phyloP scores from a whole-genome alignment of 2,329 filamentous ascomycete species.

The Phyllosticta citrichinensis region DNA sequence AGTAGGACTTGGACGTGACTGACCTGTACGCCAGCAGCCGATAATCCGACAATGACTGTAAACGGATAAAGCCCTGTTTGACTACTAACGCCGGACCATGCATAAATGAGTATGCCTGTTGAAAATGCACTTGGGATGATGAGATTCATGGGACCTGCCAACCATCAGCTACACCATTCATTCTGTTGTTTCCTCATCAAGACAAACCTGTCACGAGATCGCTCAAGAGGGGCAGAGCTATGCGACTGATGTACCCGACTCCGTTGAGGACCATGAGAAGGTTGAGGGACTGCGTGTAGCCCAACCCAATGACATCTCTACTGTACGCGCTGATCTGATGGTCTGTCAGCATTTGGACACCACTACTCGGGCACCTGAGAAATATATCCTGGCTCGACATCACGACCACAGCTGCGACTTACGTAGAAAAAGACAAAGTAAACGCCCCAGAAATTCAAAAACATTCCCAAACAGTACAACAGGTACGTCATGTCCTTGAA shows the following conservation, averaged over 20 bases:
- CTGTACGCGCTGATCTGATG: slow-evolving; percentile 8
- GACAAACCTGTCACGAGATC: slow-evolving; percentile 30
- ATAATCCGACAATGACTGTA: slow-evolving; percentile 22
- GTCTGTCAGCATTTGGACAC: neutral
- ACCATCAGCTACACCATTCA: neutral
- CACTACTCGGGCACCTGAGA: neutral
- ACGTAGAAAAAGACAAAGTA: slow-evolving; percentile 13
- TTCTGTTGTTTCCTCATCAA: neutral
- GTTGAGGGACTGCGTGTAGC: slow-evolving; percentile 42
- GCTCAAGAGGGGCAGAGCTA: slow-evolving; percentile 49
- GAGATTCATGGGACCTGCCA: slow-evolving; percentile 6
- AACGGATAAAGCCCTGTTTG: slow-evolving; percentile 20
- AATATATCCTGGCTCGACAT: neutral
- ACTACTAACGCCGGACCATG: slow-evolving; percentile 22
- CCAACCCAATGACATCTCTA: slow-evolving; percentile 24
- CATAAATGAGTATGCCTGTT: slow-evolving; percentile 14
- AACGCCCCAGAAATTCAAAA: slow-evolving; percentile 11
- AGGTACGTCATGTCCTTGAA: slow-evolving; percentile 11
- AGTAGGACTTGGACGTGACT: neutral
- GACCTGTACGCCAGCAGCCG: slow-evolving; percentile 19
- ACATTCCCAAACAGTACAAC: slow-evolving; percentile 11
- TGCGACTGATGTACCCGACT: slow-evolving; percentile 47
- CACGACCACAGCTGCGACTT: neutral
- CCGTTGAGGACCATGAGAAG: slow-evolving; percentile 57
- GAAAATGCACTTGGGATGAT: slow-evolving; percentile 7